These are phyloP conservation scores for Sporothrix luriei DNA, from an alignment of 2,329 filamentous ascomycete genomes.

Conservation along the genomic window DNA sequence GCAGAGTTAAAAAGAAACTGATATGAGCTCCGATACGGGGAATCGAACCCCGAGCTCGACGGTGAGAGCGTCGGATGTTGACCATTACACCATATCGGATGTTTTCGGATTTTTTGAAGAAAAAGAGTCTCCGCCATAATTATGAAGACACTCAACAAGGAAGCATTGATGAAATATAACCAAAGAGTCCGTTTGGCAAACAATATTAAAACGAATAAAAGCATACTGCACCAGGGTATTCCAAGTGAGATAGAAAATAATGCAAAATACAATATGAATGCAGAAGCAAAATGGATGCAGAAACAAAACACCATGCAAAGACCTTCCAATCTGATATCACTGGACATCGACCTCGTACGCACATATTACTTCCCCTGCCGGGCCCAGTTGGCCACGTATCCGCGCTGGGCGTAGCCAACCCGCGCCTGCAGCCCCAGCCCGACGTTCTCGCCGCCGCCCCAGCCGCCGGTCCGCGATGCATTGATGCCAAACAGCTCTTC, in stretches of 20 bases:
- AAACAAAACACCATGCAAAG: not conserved
- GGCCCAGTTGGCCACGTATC: slow-evolving; percentile 29
- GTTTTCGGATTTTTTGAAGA: not conserved
- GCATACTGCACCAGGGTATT: too few relatives aligned
- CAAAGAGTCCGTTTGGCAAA: too few relatives aligned
- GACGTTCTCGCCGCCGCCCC: slow-evolving; percentile 38
- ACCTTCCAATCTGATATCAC: not conserved
- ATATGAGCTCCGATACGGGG: slow-evolving; percentile 35
- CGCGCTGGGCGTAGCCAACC: slow-evolving; percentile 35
- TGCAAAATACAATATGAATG: too few relatives aligned
- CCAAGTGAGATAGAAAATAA: too few relatives aligned
- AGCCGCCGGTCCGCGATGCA: slow-evolving; percentile 37
- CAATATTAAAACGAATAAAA: too few relatives aligned
- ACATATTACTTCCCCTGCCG: not conserved
- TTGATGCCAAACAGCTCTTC: slow-evolving; percentile 36
- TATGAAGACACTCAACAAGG: not conserved
- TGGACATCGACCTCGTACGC: not conserved
- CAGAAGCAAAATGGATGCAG: too few relatives aligned
- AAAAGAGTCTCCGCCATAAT: not conserved
- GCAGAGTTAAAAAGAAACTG: slow-evolving; percentile 24
- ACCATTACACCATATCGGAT: slow-evolving; percentile 37
- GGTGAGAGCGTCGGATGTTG: slow-evolving; percentile 37
- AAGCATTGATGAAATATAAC: too few relatives aligned
- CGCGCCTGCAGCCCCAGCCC: slow-evolving; percentile 38
- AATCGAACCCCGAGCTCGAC: slow-evolving; percentile 37